Evolutionary conservation across 129 eudicot genomes (phyloP), one percentile per base, ranked within the genome.

Genomic region (Silybum marianum): DNA sequence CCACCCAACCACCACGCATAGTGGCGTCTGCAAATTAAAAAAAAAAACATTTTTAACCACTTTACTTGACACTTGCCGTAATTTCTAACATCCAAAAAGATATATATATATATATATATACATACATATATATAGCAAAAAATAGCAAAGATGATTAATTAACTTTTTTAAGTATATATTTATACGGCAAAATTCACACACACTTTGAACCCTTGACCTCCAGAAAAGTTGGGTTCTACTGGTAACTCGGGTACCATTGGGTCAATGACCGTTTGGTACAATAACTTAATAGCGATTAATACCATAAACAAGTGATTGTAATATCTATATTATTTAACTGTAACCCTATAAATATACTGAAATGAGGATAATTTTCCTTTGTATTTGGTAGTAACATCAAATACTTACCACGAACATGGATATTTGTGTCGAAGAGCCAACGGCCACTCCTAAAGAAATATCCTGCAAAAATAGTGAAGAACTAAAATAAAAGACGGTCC

Each of bases 1-100:
- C 98, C 96, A 93, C 23, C 98, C 96, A 51, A 88, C 85, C 18
- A 93, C 86, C 80, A 93, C 98, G 28, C 93, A 90, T 76, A 90
- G 85, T 0, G 98, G 98, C 76, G 91, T 93, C 96, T 93, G 88
- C 81, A 80, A 44, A 67, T 30, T 74, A 38, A 19, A 42, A 74
- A 40, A 9, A 16, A 21, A 39, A 39, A 77, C 81, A 63, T 23
- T 62, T 77, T 39, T 38, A 3, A 69, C 36, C 39, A 7, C 8
- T 66, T 58, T 62, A 76, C 78, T 26, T 10, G 13, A 28, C 69
- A 28, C 46, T 75, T n/a, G 26, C 16, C 25, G 19, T 75, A 54
- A n/a, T 77, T 77, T 77, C 11, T 65, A 65, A 38, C 73, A 65
- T 40, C 26, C 73, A 78, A 69, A 78, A 46, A 70, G 16, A 58